A percentile compares a stretch with the other conserved stretches of the same genome.
Conservation (phyloP, 2,329 filamentous ascomycete species). For the Didymella pomorum region DNA sequence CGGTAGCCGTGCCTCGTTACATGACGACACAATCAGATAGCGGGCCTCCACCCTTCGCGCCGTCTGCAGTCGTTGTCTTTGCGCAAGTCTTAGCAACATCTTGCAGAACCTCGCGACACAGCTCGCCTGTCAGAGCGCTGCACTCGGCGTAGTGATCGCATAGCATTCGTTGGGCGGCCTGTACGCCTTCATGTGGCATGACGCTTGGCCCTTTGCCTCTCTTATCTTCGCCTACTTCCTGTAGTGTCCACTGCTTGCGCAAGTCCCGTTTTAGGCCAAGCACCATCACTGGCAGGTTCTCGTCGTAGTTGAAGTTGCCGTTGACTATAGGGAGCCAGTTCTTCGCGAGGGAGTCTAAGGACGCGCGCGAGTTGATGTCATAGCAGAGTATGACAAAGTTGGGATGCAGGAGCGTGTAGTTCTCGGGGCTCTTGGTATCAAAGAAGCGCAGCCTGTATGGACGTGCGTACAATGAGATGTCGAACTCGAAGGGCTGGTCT, state of each 20-base stretch:
- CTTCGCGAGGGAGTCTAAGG: conserved; percentile 57
- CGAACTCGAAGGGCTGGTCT: conserved; percentile 67
- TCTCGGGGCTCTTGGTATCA: conserved; percentile 65
- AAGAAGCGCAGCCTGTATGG: conserved; percentile 64
- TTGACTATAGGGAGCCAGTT: conserved; percentile 57
- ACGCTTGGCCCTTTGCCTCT: conserved; percentile 52
- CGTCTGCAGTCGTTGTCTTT: conserved; percentile 64
- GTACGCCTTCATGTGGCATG: conserved; percentile 60
- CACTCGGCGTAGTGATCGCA: conserved; percentile 71
- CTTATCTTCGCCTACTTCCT: conserved; percentile 48
- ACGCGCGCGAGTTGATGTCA: conserved; percentile 63
- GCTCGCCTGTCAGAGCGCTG: conserved; percentile 66
- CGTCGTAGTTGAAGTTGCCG: conserved; percentile 61
- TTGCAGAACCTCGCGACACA: conserved; percentile 67
- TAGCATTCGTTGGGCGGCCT: conserved; percentile 65
- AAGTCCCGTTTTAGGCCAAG: conserved; percentile 67
- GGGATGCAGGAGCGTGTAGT: conserved; percentile 64
- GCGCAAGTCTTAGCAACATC: conserved; percentile 66
- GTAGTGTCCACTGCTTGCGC: conserved; percentile 54
- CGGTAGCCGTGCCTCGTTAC: conserved; percentile 9
- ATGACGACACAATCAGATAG: conserved; percentile 33
- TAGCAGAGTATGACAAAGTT: conserved; percentile 66
- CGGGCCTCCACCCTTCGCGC: conserved; percentile 56
- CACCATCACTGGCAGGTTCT: conserved; percentile 64
- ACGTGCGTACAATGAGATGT: conserved; percentile 64